Base-by-base conservation (phyloP, 108 stramenopile species). In the Discostella pseudostelligera region DNA sequence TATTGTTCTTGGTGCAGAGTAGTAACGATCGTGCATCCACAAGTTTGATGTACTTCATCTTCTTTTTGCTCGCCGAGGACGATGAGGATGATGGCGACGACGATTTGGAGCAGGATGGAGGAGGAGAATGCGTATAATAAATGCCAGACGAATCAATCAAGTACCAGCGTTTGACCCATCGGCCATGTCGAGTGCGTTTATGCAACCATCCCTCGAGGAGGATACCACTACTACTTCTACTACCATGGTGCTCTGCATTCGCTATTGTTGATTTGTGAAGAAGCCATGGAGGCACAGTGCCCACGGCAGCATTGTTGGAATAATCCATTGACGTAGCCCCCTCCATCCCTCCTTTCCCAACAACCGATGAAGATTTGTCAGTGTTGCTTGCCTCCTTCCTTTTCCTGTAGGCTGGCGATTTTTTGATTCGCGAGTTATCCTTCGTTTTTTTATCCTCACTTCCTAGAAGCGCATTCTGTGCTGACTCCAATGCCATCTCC, bases 201-300 rank as follows among this genome's bases (percentile, higher is more conserved):
- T 51, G 65, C 21, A 66, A 25, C 65, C 65, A 66, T 56, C 65
- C 65, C 65, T 42, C 32, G 17, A 54, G 36, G 51, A 65, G 22
- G 17, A 48, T 25, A 25, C 32, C 32, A 32, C 5, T 32, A 32
- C 5, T 32, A 32, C 3, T 32, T 4, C 32, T 37, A 4, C 32
- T 5, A 32, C 32, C 3, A 32, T 5, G 3, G 6, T 19, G 46
- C 46, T 19, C 46, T 48, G 20, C 46, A 21, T 48, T 48, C 6
- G 46, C 6, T 48, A 5, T 48, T 21, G 46, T 48, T 48, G 46
- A 4, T 21, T 21, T 48, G 20, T 21, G 46, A 48, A 4, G 32
- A 32, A 32, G 32, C 32, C 32, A 32, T 32, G 32, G 32, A 4
- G 32, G 32, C 3, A 5, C 32, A 32, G 3, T 32, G 5, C 32